Conservation (phyloP, 164 flowering plant genomes). For the grape (Vitis vinifera) region DNA sequence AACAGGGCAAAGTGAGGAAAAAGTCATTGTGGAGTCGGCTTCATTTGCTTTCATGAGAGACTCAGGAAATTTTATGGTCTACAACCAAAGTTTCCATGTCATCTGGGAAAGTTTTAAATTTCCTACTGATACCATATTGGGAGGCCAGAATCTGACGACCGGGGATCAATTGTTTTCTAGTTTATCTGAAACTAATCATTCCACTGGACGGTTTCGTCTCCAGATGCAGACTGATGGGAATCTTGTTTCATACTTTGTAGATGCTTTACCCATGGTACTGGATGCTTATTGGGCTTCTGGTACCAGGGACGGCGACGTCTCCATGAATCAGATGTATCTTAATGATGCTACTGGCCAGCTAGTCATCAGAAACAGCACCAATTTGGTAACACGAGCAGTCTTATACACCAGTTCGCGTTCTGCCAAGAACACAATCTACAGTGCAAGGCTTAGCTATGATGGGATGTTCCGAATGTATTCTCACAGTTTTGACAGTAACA, state of each 20-base stretch:
- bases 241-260: constrained; percentile 1
- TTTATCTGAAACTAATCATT: background rate
- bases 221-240: constrained; percentile 11
- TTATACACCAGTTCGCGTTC: no score
- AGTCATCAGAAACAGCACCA: background rate
- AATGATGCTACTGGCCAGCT: background rate
- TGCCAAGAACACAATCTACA: background rate
- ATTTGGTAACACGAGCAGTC: background rate
- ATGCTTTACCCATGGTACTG: background rate
- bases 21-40: background rate
- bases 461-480: constrained; percentile 14
- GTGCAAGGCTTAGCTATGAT: background rate
- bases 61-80: constrained; percentile 24
- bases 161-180: constrained; percentile 7
- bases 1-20: no score
- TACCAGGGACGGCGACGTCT: background rate
- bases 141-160: constrained; percentile 18
- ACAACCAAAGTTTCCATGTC: background rate
- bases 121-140: constrained; percentile 22
- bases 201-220: constrained; percentile 24
- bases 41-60: constrained; percentile 22
- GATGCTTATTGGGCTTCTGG: constrained; percentile 5
- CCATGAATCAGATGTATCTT: background rate
- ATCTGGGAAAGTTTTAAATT: constrained; percentile 25
- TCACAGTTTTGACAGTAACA: background rate